Evolutionary conservation across 1,284 basidiomycete species (phyloP), one percentile per base, ranked within the genome.

Genomic region (Caloboletus inedulis): DNA sequence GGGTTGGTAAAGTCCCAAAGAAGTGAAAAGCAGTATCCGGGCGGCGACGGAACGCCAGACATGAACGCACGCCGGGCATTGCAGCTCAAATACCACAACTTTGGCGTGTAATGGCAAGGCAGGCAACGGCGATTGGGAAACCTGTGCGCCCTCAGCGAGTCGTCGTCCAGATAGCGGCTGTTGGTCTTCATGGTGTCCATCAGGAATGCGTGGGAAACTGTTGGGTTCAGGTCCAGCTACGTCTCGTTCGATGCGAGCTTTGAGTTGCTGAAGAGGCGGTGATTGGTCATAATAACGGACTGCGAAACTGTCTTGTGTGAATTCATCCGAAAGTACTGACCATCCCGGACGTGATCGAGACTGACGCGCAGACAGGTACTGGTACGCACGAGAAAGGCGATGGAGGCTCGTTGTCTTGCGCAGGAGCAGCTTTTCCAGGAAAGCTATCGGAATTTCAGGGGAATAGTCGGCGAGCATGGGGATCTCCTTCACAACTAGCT

Each of bases 401-500:
- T 55, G 47, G 21, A 79, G 55, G 14, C 59, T 54, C 0, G 49
- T 37, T 0, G 57, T 51, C 36, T 65, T 67, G 18, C 66, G 69
- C 6, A 81, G 62, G 5, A 82, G 59, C 9, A 82, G 62, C 0
- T 66, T 49, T 14, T 77, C 65, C 9, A 80, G 56, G 14, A 78
- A 58, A 1, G 29, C 35, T 1, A 49, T 40, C 0, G 73, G 64
- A 2, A 82, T 58, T 49, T 79, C 77, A 0, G 77, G 79, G 5
- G 76, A 74, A 44, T 78, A 82, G 3, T 74, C 60, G 0, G 43
- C 46, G 5, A 81, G 61, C 3, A 81, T 62, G 3, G 72, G 72
- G 44, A 64, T 64, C 4, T 67, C 62, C 2, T 34, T 31, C 4
- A 72, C 58, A 6, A 60, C 69, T 4, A 76, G 33, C 21, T 63